A percentile compares a stretch with the other conserved stretches of the same genome.
Conservation (phyloP, 345 rosid species). For the Lepidium aucheri region DNA sequence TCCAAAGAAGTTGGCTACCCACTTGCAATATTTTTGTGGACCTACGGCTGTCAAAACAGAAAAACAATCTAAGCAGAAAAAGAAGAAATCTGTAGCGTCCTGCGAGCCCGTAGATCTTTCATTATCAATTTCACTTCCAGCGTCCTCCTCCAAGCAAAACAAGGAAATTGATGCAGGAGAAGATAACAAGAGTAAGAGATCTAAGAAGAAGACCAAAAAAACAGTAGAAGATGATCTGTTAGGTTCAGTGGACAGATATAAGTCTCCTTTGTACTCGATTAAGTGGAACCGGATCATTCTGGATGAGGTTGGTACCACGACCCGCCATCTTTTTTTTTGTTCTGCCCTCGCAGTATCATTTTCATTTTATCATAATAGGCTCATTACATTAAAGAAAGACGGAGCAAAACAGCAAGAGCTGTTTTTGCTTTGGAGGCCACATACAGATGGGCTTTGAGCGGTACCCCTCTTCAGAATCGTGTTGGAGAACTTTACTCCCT, state of each 20-base stretch:
- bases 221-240: constrained; percentile 14
- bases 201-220: constrained; percentile 23
- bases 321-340: neutral
- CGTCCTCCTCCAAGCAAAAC: constrained; percentile 13
- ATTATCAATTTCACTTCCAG: too few relatives aligned
- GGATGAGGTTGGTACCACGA: constrained; percentile 64
- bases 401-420: constrained; percentile 89
- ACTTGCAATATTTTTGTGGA: constrained; percentile 67
- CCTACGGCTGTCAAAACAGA: constrained; percentile 61
- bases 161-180: constrained; percentile 16
- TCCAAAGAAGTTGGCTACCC: constrained; percentile 38
- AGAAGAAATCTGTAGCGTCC: constrained; percentile 36
- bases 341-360: neutral
- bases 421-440: constrained; percentile 76
- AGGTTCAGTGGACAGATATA: constrained; percentile 25
- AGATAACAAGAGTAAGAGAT: constrained; percentile 19
- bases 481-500: constrained; percentile 97
- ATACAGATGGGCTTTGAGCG: constrained; percentile 93
- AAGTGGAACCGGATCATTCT: constrained; percentile 81
- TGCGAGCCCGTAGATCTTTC: too few relatives aligned
- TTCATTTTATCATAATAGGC: constrained; percentile 56
- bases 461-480: constrained; percentile 98
- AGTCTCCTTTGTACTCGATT: constrained; percentile 67
- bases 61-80: constrained; percentile 79
- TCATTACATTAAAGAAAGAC: constrained; percentile 85